These are phyloP conservation scores for Schizosaccharomyces japonicus DNA, from an alignment of 805 yeast genomes.

Conservation along the genomic window DNA sequence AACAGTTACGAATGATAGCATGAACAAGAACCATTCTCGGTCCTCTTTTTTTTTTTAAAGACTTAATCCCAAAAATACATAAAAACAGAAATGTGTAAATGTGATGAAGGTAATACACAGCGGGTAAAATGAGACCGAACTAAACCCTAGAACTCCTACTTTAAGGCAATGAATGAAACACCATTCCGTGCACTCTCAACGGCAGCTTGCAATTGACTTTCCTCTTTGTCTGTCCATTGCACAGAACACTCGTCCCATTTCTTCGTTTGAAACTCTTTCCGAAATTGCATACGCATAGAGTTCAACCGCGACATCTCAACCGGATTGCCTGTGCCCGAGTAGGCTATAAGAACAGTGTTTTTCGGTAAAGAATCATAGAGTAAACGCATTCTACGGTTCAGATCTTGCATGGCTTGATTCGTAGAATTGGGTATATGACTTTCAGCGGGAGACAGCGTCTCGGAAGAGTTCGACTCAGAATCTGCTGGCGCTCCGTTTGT, in stretches of 20 bases:
- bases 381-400: constrained; percentile 2
- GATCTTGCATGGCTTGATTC: not conserved
- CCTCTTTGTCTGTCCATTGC: constrained; percentile 31
- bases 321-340: constrained; percentile 42
- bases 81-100: no score
- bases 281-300: constrained; percentile 15
- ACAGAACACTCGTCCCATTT: constrained; percentile 23
- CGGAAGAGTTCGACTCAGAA: not conserved
- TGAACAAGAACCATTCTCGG: no score
- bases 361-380: constrained; percentile 23
- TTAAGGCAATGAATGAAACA: constrained; percentile 30
- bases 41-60: no score
- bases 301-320: constrained; percentile 16
- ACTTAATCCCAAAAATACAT: no score
- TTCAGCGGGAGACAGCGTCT: not conserved
- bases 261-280: constrained; percentile 21
- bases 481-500: not conserved
- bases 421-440: not conserved
- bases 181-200: constrained; percentile 35
- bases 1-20: no score
- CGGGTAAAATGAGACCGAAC: no score
- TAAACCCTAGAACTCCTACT: constrained; percentile 10
- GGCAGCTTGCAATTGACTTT: constrained; percentile 24
- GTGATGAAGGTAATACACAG: no score
- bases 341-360: constrained; percentile 34